phyloP scores from a whole-genome alignment of 192 early-diverging fungal species.

The Coemansia sp. region DNA sequence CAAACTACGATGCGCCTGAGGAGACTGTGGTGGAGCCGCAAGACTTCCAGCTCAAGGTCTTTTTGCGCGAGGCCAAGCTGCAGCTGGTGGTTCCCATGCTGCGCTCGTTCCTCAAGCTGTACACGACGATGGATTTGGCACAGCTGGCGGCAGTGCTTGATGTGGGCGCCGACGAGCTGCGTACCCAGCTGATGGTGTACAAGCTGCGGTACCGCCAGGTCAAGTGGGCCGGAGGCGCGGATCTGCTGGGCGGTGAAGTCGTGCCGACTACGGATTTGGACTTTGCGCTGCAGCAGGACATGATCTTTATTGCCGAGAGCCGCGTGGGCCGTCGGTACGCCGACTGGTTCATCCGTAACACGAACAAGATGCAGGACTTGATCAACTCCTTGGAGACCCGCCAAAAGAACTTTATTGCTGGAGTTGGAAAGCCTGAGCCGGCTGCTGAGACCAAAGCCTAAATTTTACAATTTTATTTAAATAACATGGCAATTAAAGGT shows the following conservation, averaged over 20 bases:
- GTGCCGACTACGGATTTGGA: slow-evolving; percentile 82
- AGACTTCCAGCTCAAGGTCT: slow-evolving; percentile 81
- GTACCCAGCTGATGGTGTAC: slow-evolving; percentile 85
- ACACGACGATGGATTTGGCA: slow-evolving; percentile 87
- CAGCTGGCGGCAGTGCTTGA: slow-evolving; percentile 89
- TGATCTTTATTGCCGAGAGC: slow-evolving; percentile 94
- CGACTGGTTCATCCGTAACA: slow-evolving; percentile 95
- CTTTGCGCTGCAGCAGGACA: slow-evolving; percentile 90
- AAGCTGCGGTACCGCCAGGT: slow-evolving; percentile 93
- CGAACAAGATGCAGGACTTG: slow-evolving; percentile 77
- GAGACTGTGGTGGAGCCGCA: slow-evolving; percentile 57
- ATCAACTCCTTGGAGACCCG: slow-evolving; percentile 38
- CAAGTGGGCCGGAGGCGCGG: slow-evolving; percentile 75
- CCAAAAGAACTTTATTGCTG: slow-evolving; percentile 36
- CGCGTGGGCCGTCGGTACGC: slow-evolving; percentile 90
- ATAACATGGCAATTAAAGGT: no score
- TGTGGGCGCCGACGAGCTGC: slow-evolving; percentile 76
- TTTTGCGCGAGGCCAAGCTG: slow-evolving; percentile 80
- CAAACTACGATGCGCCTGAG: slow-evolving; percentile 71
- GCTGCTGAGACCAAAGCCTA: not conserved
- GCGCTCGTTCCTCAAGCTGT: slow-evolving; percentile 93
- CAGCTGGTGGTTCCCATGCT: slow-evolving; percentile 85
- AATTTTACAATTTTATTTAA: no score
- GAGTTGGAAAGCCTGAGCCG: slow-evolving; percentile 14
- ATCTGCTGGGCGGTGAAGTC: slow-evolving; percentile 82